Evolutionary conservation across 139 green algal genomes (phyloP), one percentile per base, ranked within the genome.

Genomic region (Chlorella vulgaris): DNA sequence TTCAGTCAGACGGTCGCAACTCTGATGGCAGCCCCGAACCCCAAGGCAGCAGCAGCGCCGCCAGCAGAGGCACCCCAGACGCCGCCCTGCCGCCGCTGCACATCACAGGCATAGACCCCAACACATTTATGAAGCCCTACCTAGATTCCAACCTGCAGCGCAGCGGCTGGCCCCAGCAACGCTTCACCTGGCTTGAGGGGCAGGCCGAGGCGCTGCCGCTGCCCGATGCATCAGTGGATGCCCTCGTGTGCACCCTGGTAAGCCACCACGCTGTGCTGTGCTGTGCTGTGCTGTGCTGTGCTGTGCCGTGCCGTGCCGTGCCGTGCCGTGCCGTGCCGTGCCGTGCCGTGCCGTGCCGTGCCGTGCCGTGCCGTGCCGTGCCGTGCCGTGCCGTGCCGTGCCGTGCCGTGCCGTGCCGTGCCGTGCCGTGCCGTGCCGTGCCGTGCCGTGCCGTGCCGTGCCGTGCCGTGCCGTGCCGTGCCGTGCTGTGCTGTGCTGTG

Each of bases 71-170:
- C n/a, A n/a, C n/a, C n/a, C n/a, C n/a, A n/a, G n/a, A n/a, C n/a
- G n/a, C n/a, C n/a, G n/a, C n/a, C n/a, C n/a, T 69, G 26, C 73
- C 73, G 24, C 53, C 73, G 4, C 26, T 81, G 38, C 50, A 66
- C 7, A 80, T 95, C 19, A 81, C 81, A 19, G 92, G 89, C 3
- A 4, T 95, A 2, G 92, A 95, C 28, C 91, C 90, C 39, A 95
- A 95, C 55, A 13, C 67, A 6, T 90, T 66, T 42, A 95, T 95
- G 92, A 70, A 39, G 21, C 40, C 24, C 0, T 93, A 90, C 69
- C 81, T 87, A 21, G 10, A 78, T 28, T 26, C 84, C n/a, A 80
- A 83, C 51, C 76, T 84, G 31, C 33, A 38, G 15, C 28, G 33
- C 21, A 8, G 18, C 15, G 69, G 71, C 7, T 69, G 74, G 31